phyloP scores from a whole-genome alignment of 2,329 filamentous ascomycete genomes.

The Raffaelea ambrosiae region DNA sequence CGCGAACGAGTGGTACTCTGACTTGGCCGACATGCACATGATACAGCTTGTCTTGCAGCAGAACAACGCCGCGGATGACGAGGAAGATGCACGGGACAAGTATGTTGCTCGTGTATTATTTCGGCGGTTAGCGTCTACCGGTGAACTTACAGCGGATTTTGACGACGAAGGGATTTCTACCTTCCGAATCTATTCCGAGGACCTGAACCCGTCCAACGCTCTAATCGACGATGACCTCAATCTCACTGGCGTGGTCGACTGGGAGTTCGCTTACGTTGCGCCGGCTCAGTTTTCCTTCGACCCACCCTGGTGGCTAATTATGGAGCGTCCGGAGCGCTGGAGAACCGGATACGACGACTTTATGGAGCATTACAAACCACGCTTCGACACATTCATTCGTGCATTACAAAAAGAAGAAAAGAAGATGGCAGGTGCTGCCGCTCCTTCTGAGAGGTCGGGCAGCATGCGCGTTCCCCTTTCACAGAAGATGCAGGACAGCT shows the following conservation, averaged over 20 bases:
- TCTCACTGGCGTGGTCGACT: slow-evolving; percentile 27
- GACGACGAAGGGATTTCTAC: background rate
- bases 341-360: background rate
- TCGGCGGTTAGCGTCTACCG: slow-evolving; percentile 5
- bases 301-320: slow-evolving; percentile 26
- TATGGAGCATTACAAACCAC: background rate
- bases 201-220: slow-evolving; percentile 12
- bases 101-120: slow-evolving; percentile 33
- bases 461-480: too few relatives aligned
- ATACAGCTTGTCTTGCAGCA: slow-evolving; percentile 28
- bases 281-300: slow-evolving; percentile 21
- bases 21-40: slow-evolving; percentile 28
- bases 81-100: slow-evolving; percentile 31
- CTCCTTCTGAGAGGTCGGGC: too few relatives aligned
- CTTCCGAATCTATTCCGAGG: background rate
- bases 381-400: background rate
- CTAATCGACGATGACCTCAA: slow-evolving; percentile 18
- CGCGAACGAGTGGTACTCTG: slow-evolving; percentile 25
- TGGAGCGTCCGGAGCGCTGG: slow-evolving; percentile 16
- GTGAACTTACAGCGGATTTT: too few relatives aligned
- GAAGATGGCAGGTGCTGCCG: background rate
- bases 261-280: slow-evolving; percentile 26
- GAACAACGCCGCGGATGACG: slow-evolving; percentile 26
- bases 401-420: background rate
- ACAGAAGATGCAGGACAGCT: slow-evolving; percentile 17